These are phyloP conservation scores for Dendrobium huoshanense DNA, from an alignment of 106 monocot species.

Conservation along the genomic window DNA sequence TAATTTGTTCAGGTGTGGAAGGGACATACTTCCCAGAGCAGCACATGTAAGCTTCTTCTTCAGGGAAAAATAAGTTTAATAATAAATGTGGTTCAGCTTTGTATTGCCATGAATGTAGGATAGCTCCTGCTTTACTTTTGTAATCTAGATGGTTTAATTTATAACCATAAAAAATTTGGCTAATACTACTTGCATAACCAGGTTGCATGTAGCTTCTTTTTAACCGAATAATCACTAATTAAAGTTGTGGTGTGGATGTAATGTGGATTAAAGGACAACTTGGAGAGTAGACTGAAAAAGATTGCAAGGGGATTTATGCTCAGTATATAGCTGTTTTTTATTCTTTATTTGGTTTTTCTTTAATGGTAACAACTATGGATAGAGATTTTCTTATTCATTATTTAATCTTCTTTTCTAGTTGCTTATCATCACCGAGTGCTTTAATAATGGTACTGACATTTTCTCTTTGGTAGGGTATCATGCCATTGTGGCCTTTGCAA, in stretches of 20 bases:
- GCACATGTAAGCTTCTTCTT: constrained; percentile 56
- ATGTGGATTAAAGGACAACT: neutral
- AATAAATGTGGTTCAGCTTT: neutral
- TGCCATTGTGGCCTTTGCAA: constrained; percentile 81
- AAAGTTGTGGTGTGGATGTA: neutral
- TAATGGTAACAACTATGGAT: neutral
- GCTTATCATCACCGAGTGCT: neutral
- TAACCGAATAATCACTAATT: neutral
- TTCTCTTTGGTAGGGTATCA: constrained; percentile 38
- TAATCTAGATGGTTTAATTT: no score
- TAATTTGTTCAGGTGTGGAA: constrained; percentile 62
- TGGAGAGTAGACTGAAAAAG: neutral
- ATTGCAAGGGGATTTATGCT: neutral
- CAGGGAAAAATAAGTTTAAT: neutral
- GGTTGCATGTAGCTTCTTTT: neutral
- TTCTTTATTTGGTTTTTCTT: neutral
- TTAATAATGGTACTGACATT: neutral
- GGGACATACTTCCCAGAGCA: constrained; percentile 67
- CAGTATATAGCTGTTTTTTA: neutral
- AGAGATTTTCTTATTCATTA: neutral
- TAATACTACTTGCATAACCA: neutral
- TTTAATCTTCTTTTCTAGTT: neutral
- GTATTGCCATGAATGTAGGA: neutral
- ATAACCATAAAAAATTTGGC: neutral
- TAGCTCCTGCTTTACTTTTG: neutral